A percentile compares a stretch with the other conserved stretches of the same genome.
These are phyloP conservation scores for Penicillium mononematosum DNA, from an alignment of 495 filamentous ascomycete species.

Conservation along the genomic window DNA sequence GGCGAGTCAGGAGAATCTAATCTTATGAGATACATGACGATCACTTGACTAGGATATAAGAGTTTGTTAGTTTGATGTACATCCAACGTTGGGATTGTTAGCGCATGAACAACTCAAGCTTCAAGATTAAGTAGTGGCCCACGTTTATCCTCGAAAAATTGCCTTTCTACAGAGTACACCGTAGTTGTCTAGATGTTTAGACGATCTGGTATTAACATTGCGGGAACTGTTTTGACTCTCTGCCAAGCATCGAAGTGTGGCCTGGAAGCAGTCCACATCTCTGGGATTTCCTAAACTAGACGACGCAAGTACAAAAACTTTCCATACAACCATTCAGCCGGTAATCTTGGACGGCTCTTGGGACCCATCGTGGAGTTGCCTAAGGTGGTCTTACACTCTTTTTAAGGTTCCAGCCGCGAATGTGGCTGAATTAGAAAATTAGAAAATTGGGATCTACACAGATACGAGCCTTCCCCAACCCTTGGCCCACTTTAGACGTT, in stretches of 20 bases:
- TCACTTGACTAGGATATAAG: background rate
- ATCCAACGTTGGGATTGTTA: constrained; percentile 2
- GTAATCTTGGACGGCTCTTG: background rate
- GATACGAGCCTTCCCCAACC: constrained; percentile 11
- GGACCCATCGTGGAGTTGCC: background rate
- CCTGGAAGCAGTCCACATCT: background rate
- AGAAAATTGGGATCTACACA: constrained; percentile 12
- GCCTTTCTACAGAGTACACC: background rate
- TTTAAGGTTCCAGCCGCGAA: background rate
- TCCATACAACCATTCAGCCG: background rate
- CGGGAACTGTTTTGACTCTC: background rate
- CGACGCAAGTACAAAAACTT: background rate
- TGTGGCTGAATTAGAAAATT: constrained; percentile 8
- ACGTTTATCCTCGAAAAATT: background rate
- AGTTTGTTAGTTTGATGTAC: background rate
- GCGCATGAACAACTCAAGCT: background rate
- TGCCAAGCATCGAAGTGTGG: background rate
- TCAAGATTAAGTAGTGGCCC: background rate
- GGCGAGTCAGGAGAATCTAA: constrained; percentile 1
- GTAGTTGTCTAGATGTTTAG: background rate
- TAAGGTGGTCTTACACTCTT: background rate
- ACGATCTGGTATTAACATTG: background rate
- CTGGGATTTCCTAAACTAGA: background rate
- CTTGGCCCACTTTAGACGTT: background rate
- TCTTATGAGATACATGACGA: constrained; percentile 1